A percentile compares a stretch with the other conserved stretches of the same genome.
Conservation (phyloP, 192 early-diverging fungal species). For the Pecoramyces ruminantium region DNA sequence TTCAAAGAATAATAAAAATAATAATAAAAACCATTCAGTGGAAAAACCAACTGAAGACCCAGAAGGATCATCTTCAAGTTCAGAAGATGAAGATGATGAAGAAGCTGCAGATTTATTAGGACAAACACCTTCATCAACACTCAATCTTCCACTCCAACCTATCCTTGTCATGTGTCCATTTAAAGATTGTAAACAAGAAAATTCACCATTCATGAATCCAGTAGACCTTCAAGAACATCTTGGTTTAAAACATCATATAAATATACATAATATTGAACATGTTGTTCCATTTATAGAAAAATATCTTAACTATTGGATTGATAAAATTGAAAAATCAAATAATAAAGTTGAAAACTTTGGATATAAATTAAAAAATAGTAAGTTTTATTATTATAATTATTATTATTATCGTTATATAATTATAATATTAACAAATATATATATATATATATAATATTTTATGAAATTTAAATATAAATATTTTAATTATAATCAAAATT, state of each 20-base stretch:
- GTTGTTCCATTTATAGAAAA: conserved; percentile 58
- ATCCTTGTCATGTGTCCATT: conserved; percentile 52
- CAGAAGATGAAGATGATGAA: background rate
- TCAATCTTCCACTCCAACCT: conserved; percentile 16
- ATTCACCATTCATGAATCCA: conserved; percentile 30
- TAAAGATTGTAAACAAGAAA: conserved; percentile 23
- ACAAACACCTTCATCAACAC: background rate
- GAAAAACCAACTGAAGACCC: no score
- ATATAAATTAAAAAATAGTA: conserved; percentile 1
- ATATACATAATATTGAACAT: conserved; percentile 54
- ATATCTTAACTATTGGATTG: conserved; percentile 60
- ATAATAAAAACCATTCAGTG: no score
- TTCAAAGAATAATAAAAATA: no score
- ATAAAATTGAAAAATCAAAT: conserved; percentile 15
- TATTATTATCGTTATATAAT: no score
- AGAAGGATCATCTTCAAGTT: no score
- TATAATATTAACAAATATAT: no score
- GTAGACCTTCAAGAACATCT: conserved; percentile 47
- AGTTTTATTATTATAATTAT: no score
- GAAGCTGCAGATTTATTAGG: background rate
- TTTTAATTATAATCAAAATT: no score
- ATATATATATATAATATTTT: background rate
- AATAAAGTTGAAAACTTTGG: conserved; percentile 1
- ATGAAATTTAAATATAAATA: background rate
- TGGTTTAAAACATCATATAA: conserved; percentile 36